These are phyloP conservation scores for Fusarium multiceps DNA, from an alignment of 2,329 filamentous ascomycete species.

Conservation along the genomic window DNA sequence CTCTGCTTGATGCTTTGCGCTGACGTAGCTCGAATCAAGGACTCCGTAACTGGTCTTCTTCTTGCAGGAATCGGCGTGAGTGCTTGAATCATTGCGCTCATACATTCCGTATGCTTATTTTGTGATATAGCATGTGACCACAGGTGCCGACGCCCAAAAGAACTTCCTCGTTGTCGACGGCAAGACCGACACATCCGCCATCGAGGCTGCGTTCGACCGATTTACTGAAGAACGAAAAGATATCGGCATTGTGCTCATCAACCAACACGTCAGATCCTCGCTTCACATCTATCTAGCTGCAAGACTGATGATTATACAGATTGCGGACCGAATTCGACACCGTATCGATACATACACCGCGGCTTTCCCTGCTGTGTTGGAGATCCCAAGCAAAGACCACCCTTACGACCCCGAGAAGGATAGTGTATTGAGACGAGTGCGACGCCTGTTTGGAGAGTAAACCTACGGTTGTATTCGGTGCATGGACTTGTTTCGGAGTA, in stretches of 20 bases:
- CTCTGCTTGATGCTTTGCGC: slow-evolving; percentile 27
- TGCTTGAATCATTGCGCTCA: slow-evolving; percentile 25
- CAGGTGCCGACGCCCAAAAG: slow-evolving; percentile 88
- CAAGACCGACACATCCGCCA: slow-evolving; percentile 89
- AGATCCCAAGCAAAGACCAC: slow-evolving; percentile 99
- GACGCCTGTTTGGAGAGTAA: slow-evolving; percentile 75
- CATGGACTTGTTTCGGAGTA: slow-evolving; percentile 15
- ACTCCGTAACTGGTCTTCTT: slow-evolving; percentile 94
- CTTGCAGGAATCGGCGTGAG: slow-evolving; percentile 93
- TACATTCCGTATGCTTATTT: not conserved
- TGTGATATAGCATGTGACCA: slow-evolving; percentile 80
- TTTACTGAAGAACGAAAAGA: slow-evolving; percentile 94
- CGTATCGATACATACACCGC: slow-evolving; percentile 91
- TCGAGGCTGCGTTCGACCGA: slow-evolving; percentile 88
- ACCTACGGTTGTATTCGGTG: not conserved
- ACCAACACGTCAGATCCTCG: slow-evolving; percentile 81
- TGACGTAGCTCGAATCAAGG: slow-evolving; percentile 64
- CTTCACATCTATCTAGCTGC: not conserved
- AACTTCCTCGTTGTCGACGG: slow-evolving; percentile 97
- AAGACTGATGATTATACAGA: slow-evolving; percentile 63
- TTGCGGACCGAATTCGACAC: slow-evolving; percentile 93
- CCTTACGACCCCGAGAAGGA: slow-evolving; percentile 99
- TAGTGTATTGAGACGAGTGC: slow-evolving; percentile 90
- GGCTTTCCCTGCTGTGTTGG: slow-evolving; percentile 94
- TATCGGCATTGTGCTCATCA: slow-evolving; percentile 95